Evolutionary conservation across 495 filamentous ascomycete species (phyloP).

Genomic region (Aspergillus affinis): DNA sequence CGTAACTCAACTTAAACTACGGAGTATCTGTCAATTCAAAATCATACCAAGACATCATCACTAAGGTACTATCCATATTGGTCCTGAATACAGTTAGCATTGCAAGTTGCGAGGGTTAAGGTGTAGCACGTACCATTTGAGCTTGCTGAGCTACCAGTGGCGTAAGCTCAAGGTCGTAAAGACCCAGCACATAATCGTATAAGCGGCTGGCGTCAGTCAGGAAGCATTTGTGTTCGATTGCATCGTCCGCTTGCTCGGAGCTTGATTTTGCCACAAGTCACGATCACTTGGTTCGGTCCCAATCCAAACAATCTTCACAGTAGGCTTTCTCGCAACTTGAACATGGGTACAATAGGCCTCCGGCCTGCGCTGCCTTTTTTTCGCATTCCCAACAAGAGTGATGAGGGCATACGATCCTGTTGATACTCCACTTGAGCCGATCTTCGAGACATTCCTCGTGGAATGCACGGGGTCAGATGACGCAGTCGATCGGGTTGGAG

Average conservation of each 20-base stretch:
- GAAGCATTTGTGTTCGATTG: slow-evolving; percentile 95
- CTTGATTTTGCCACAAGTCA: no score
- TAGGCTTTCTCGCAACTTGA: slow-evolving; percentile 55
- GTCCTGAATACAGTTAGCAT: slow-evolving; percentile 49
- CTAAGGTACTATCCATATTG: no score
- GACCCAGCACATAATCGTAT: slow-evolving; percentile 86
- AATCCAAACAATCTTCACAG: slow-evolving; percentile 65
- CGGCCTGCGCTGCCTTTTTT: slow-evolving; percentile 54
- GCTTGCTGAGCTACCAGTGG: slow-evolving; percentile 92
- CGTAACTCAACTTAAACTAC: no score
- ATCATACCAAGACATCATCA: no score
- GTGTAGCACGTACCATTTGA: slow-evolving; percentile 59
- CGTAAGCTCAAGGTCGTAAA: slow-evolving; percentile 89
- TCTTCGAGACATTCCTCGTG: slow-evolving; percentile 52
- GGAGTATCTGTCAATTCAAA: no score
- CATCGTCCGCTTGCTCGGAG: slow-evolving; percentile 73
- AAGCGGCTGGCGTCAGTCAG: slow-evolving; percentile 87
- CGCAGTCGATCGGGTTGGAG: slow-evolving; percentile 46
- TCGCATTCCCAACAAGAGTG: slow-evolving; percentile 57
- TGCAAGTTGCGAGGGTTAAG: background rate
- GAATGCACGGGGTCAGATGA: slow-evolving; percentile 56
- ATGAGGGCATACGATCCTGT: slow-evolving; percentile 55
- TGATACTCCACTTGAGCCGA: slow-evolving; percentile 28
- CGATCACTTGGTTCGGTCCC: no score
- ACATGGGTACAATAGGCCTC: slow-evolving; percentile 61